These are phyloP conservation scores for Bretschneidera sinensis DNA, from an alignment of 345 rosid genomes.

Conservation along the genomic window DNA sequence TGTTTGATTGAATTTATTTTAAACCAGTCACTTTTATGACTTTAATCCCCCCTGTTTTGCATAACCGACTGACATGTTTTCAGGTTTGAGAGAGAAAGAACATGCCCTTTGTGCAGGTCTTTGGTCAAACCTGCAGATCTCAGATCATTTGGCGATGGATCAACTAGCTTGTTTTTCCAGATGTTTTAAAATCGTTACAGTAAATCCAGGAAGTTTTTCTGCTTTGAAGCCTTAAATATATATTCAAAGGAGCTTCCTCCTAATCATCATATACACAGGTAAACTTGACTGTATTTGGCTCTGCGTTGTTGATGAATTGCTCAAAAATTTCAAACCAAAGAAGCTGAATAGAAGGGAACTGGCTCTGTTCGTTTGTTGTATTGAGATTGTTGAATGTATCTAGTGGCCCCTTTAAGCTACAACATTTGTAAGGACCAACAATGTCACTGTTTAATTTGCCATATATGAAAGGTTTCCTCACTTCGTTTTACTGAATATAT, in stretches of 20 bases:
- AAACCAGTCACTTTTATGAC: neutral
- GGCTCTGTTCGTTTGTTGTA: conserved; percentile 15
- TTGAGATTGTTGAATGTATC: conserved; percentile 20
- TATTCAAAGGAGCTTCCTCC: conserved; percentile 24
- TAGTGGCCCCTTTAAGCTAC: conserved; percentile 15
- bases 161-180: conserved; percentile 95
- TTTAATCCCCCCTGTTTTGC: too few species aligned
- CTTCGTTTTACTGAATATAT: too few species aligned
- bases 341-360: conserved; percentile 9
- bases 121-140: conserved; percentile 92
- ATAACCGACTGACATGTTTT: conserved; percentile 15
- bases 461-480: conserved; percentile 10
- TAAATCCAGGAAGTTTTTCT: conserved; percentile 9
- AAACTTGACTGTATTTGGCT: conserved; percentile 20
- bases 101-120: conserved; percentile 96
- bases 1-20: neutral
- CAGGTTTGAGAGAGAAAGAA: conserved; percentile 99
- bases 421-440: neutral
- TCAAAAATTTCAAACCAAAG: conserved; percentile 12
- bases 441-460: conserved; percentile 10
- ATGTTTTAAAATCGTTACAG: conserved; percentile 41
- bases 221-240: conserved; percentile 18
- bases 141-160: conserved; percentile 92
- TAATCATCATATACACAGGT: conserved; percentile 13
- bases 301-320: conserved; percentile 14